A percentile compares a stretch with the other conserved stretches of the same genome.
These are phyloP conservation scores for Ceratocystis eucalypticola DNA, from an alignment of 2,329 filamentous ascomycete genomes.

Conservation along the genomic window DNA sequence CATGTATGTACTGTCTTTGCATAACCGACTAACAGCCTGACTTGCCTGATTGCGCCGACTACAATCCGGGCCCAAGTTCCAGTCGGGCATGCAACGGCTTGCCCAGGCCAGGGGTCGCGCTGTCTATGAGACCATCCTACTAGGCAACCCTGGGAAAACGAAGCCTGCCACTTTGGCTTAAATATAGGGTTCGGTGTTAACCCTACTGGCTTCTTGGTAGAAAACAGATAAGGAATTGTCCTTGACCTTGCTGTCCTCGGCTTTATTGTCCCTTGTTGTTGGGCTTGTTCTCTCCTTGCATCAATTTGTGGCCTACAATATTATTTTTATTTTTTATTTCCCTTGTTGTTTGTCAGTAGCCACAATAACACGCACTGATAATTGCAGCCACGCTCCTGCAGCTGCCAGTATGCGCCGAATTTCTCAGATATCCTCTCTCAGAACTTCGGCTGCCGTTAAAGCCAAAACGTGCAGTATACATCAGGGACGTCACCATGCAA, in stretches of 20 bases:
- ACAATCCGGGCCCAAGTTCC: background rate
- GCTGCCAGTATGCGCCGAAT: constrained; percentile 10
- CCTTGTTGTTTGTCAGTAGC: background rate
- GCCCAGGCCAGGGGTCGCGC: background rate
- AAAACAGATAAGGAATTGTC: background rate
- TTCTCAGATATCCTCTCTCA: background rate
- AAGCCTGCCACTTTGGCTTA: background rate
- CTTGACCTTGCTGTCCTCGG: background rate
- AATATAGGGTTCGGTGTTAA: background rate
- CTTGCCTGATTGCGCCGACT: background rate
- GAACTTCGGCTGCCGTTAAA: background rate
- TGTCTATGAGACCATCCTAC: background rate
- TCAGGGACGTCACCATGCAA: constrained; percentile 26
- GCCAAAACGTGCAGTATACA: background rate
- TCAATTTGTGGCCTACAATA: too few relatives aligned
- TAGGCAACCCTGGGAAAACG: background rate
- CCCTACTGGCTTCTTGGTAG: background rate
- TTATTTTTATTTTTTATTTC: too few relatives aligned
- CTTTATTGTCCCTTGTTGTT: background rate
- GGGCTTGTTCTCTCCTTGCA: background rate
- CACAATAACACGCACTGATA: too few relatives aligned
- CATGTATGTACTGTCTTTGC: background rate
- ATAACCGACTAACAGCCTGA: background rate
- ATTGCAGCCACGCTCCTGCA: too few relatives aligned
- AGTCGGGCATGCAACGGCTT: background rate